Evolutionary conservation across 768 basidiomycete species (phyloP), one percentile per base, ranked within the genome.

Genomic region (Aureoboletus auriporus): DNA sequence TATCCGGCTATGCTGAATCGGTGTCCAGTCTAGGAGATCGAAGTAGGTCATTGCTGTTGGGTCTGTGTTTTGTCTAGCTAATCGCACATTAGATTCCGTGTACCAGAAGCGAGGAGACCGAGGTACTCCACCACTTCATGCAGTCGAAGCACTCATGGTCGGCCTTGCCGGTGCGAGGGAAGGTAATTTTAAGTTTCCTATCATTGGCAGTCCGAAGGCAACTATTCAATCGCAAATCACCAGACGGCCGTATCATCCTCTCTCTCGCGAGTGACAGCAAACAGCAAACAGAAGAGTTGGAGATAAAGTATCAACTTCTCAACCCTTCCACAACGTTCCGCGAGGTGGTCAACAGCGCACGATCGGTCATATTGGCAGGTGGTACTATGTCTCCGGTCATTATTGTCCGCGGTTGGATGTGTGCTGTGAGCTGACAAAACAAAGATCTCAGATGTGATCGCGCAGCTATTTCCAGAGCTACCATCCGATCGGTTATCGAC

Each of bases 311-410:
- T 59, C 89, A 96, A 53, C 82, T 93, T 16, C 77, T 99, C 20
- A 97, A 98, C 59, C 94, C 96, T 2, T 80, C 90, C 1, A 86
- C 89, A 6, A 76, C 84, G 49, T 98, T 98, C 61, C 72, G 76
- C 46, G 87, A 91, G n/a, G 78, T 97, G 6, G 80, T 91, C 1
- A 83, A 92, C 16, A 73, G 76, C 23, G 91, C 93, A 1, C 73
- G 91, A 33, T 78, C 88, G 3, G 84, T 98, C n/a, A 70, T 98
- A 27, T 73, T 99, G 34, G 95, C 96, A 8, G 95, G 95, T 8
- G 95, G 95, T 5, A 99, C 95, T 0, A 97, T 99, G 96, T 92
- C 93, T 7, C 95, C 95, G n/a, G 92, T 96, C 46, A 44, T 75
- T 69, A n/a, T 45, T 70, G 58, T 39, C 48, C 17, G 7, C 13